A percentile compares a stretch with the other conserved stretches of the same genome.
These are phyloP conservation scores for Leccinellum albellum DNA, from an alignment of 768 basidiomycete species.

Conservation along the genomic window DNA sequence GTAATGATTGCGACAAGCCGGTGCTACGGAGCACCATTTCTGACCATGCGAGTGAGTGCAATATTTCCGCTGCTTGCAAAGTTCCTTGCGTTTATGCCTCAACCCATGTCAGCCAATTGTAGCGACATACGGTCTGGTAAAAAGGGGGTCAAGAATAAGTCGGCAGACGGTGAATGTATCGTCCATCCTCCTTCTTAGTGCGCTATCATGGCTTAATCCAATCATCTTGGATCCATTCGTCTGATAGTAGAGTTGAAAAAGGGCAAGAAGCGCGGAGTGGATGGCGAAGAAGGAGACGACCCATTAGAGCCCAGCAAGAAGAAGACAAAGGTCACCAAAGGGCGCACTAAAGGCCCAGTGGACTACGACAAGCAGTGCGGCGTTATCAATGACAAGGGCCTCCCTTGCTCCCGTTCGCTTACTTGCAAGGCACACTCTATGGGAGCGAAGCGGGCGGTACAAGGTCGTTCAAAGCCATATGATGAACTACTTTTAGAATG, in stretches of 20 bases:
- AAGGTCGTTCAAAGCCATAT: conserved; percentile 77
- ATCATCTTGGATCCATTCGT: conserved; percentile 3
- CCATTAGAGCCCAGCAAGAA: conserved; percentile 68
- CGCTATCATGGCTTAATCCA: conserved; percentile 4
- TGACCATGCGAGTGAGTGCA: conserved; percentile 68
- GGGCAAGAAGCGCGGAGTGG: conserved; percentile 79
- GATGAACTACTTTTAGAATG: conserved; percentile 89
- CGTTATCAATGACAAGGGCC: conserved; percentile 92
- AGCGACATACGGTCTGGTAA: conserved; percentile 50
- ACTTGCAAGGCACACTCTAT: conserved; percentile 99
- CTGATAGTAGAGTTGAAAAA: conserved; percentile 40
- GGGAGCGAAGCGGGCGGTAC: conserved; percentile 91
- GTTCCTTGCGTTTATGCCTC: conserved; percentile 6
- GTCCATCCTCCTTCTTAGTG: neutral
- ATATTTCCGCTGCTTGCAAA: neutral
- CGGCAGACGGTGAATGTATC: conserved; percentile 45
- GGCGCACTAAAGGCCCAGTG: conserved; percentile 79
- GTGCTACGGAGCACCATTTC: conserved; percentile 68
- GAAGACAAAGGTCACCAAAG: conserved; percentile 78
- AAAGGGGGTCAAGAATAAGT: conserved; percentile 57
- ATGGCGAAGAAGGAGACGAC: conserved; percentile 65
- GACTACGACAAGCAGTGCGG: conserved; percentile 93
- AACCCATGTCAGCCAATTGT: conserved; percentile 50
- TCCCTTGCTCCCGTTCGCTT: conserved; percentile 90
- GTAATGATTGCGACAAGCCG: conserved; percentile 79